Percentiles rank a stretch among this genome's conserved stretches.
These are phyloP conservation scores for Grammothele lineata DNA, from an alignment of 768 basidiomycete genomes.

Conservation along the genomic window DNA sequence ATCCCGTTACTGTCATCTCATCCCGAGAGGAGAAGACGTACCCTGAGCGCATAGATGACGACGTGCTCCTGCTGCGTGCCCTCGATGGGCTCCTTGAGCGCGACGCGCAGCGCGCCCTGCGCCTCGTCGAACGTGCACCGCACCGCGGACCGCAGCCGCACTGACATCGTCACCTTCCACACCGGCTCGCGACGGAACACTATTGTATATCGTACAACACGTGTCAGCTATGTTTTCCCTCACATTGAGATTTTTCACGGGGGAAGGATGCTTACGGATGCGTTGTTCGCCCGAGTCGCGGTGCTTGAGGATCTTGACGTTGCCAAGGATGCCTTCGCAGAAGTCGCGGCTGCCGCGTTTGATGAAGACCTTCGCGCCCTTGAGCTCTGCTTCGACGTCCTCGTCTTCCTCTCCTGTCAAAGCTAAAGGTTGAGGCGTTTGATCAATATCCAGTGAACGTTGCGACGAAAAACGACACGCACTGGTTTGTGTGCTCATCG, in stretches of 20 bases:
- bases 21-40: too few relatives aligned
- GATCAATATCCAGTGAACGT: too few relatives aligned
- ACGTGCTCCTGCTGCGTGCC: slow-evolving; percentile 36
- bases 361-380: slow-evolving; percentile 55
- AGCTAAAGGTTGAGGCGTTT: background rate
- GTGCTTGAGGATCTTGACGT: slow-evolving; percentile 53
- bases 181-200: slow-evolving; percentile 71
- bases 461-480: too few relatives aligned
- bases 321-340: slow-evolving; percentile 55
- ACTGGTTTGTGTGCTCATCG: too few relatives aligned
- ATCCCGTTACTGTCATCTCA: too few relatives aligned
- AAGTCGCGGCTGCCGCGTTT: slow-evolving; percentile 54
- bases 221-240: slow-evolving; percentile 5
- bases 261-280: slow-evolving; percentile 38
- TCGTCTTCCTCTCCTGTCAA: slow-evolving; percentile 68
- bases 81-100: slow-evolving; percentile 44
- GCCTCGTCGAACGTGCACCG: slow-evolving; percentile 55
- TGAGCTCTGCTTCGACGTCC: slow-evolving; percentile 49
- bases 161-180: slow-evolving; percentile 67
- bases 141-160: slow-evolving; percentile 49
- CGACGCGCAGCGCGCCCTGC: slow-evolving; percentile 51
- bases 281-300: slow-evolving; percentile 39
- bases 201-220: slow-evolving; percentile 18
- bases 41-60: slow-evolving; percentile 65
- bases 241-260: background rate